phyloP scores from a whole-genome alignment of 495 filamentous ascomycete species.

The Pyronema domesticum region DNA sequence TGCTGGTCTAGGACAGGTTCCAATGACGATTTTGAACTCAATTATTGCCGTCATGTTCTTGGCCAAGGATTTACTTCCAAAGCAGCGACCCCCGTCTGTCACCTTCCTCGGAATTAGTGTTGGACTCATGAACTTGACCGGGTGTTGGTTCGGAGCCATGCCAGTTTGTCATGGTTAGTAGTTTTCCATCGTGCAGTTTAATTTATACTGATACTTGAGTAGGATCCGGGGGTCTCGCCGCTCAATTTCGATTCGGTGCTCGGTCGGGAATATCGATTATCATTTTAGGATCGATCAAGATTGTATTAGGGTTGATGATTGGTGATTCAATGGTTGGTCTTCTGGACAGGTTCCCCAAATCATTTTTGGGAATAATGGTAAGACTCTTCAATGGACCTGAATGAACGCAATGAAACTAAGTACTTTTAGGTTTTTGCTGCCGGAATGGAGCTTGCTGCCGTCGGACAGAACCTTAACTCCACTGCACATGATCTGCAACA shows the following conservation, averaged over 20 bases:
- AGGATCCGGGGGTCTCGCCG: slow-evolving; percentile 66
- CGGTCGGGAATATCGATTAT: slow-evolving; percentile 70
- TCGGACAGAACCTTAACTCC: slow-evolving; percentile 64
- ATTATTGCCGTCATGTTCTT: slow-evolving; percentile 69
- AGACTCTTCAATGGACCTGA: neutral
- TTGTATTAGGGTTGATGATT: slow-evolving; percentile 55
- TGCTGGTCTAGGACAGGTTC: slow-evolving; percentile 65
- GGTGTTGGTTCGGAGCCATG: slow-evolving; percentile 88
- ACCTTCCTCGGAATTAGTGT: slow-evolving; percentile 67
- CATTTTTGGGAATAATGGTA: slow-evolving; percentile 63
- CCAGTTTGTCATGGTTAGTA: slow-evolving; percentile 67
- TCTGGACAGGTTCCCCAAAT: slow-evolving; percentile 50
- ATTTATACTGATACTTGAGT: neutral
- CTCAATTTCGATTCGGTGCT: slow-evolving; percentile 76
- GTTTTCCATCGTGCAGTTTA: neutral
- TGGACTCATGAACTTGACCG: slow-evolving; percentile 59
- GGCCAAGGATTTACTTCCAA: slow-evolving; percentile 52
- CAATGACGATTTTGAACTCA: slow-evolving; percentile 79
- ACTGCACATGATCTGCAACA: slow-evolving; percentile 42
- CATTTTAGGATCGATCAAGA: slow-evolving; percentile 57
- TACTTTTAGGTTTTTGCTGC: slow-evolving; percentile 45
- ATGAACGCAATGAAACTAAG: neutral
- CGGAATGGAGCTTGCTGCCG: slow-evolving; percentile 66
- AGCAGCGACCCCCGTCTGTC: slow-evolving; percentile 43
- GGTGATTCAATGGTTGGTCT: slow-evolving; percentile 50